A percentile compares a stretch with the other conserved stretches of the same genome.
phyloP scores from a whole-genome alignment of 306 rosid genomes.

The Luffa acutangula region DNA sequence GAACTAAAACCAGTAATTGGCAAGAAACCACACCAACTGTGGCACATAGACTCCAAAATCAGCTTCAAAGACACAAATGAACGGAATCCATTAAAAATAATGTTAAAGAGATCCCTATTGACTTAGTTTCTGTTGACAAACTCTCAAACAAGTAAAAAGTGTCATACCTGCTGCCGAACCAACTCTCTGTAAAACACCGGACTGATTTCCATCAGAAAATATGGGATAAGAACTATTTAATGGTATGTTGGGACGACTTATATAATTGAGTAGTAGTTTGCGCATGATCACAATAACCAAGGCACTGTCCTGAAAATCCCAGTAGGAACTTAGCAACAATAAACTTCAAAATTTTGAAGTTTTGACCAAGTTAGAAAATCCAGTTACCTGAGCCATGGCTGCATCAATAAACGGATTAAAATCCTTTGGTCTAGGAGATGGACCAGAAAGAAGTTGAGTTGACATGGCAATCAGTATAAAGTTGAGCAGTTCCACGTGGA shows the following conservation, averaged over 20 bases:
- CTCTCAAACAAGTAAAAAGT: not conserved
- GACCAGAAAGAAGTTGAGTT: conserved; percentile 93
- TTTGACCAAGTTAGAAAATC: conserved; percentile 10
- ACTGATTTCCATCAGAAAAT: conserved; percentile 67
- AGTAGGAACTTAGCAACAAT: conserved; percentile 16
- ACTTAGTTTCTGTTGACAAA: not conserved
- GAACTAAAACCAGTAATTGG: not conserved
- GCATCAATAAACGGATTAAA: conserved; percentile 90
- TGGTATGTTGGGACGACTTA: conserved; percentile 38
- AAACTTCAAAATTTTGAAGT: conserved; percentile 7
- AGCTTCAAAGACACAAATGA: not conserved
- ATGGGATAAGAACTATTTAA: conserved; percentile 51
- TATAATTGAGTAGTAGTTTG: conserved; percentile 63
- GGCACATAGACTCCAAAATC: not conserved
- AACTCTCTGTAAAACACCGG: conserved; percentile 84
- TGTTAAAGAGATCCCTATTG: not conserved
- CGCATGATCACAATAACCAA: conserved; percentile 59
- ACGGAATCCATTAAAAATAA: not conserved
- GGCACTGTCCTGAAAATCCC: conserved; percentile 65
- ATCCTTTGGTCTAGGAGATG: conserved; percentile 79
- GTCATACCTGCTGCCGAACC: conserved; percentile 92
- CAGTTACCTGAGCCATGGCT: conserved; percentile 80
- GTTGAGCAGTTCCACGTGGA: conserved; percentile 89
- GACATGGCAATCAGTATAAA: conserved; percentile 90
- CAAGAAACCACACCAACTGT: not conserved